phyloP scores from a whole-genome alignment of 2,329 filamentous ascomycete genomes.

The Sphaerostilbella broomeana region DNA sequence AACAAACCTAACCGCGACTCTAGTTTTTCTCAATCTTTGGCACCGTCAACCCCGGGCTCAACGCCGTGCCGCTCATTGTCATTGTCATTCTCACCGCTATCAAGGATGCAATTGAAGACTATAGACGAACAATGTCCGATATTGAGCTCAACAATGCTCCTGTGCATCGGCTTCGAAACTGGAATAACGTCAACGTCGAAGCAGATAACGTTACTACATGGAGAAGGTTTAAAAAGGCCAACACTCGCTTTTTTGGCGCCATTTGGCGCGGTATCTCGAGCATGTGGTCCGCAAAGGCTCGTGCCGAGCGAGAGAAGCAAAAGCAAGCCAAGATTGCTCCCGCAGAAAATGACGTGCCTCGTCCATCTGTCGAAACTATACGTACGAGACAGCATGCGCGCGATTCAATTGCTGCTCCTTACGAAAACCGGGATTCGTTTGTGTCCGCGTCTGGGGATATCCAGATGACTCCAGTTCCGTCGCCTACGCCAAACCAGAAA shows the following conservation, averaged over 20 bases:
- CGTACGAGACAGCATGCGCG: slow-evolving; percentile 30
- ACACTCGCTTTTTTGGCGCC: slow-evolving; percentile 52
- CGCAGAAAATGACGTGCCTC: slow-evolving; percentile 43
- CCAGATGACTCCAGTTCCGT: slow-evolving; percentile 92
- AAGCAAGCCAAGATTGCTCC: slow-evolving; percentile 29
- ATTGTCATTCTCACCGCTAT: slow-evolving; percentile 83
- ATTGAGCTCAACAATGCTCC: slow-evolving; percentile 94
- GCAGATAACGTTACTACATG: slow-evolving; percentile 80
- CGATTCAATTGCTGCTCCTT: slow-evolving; percentile 39
- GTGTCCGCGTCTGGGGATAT: slow-evolving; percentile 63
- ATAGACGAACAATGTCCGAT: slow-evolving; percentile 82
- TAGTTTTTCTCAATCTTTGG: slow-evolving; percentile 97
- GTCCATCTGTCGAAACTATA: slow-evolving; percentile 48
- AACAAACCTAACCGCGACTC: too few species aligned
- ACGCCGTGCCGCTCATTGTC: slow-evolving; percentile 85
- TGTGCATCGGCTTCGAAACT: slow-evolving; percentile 81
- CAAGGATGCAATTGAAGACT: slow-evolving; percentile 96
- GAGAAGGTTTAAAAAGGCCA: slow-evolving; percentile 88
- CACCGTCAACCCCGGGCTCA: slow-evolving; percentile 80
- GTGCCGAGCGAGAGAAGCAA: slow-evolving; percentile 41
- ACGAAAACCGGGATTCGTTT: slow-evolving; percentile 49
- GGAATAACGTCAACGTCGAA: slow-evolving; percentile 87
- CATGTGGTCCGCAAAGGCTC: slow-evolving; percentile 46
- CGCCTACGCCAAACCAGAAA: slow-evolving; percentile 53
- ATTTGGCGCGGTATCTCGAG: slow-evolving; percentile 43